Evolutionary conservation across 306 rosid species (phyloP).

Genomic region (Castanea crenata): DNA sequence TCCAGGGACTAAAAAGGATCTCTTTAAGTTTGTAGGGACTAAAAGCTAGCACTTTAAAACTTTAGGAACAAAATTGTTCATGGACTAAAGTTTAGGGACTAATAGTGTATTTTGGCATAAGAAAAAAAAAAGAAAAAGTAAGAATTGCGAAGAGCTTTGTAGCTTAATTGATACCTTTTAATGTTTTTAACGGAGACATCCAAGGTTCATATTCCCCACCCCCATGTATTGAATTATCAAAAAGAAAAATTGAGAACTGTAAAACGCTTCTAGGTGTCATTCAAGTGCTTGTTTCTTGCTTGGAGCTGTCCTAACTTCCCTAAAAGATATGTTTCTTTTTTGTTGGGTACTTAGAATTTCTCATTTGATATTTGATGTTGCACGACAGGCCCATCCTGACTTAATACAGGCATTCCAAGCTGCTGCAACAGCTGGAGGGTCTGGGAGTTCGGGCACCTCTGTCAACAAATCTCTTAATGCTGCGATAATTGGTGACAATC

Average conservation of each 20-base stretch:
- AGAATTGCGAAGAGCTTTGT: not conserved
- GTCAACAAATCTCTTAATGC: slow-evolving; percentile 77
- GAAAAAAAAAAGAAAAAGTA: not conserved
- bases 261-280: not conserved
- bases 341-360: not conserved
- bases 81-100: no score
- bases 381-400: slow-evolving; percentile 78
- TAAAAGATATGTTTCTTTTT: not conserved
- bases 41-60: no score
- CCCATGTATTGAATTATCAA: no score
- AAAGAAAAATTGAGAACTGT: no score
- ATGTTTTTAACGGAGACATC: no score
- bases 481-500: slow-evolving; percentile 67
- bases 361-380: slow-evolving; percentile 10
- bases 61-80: no score
- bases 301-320: not conserved
- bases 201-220: no score
- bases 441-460: slow-evolving; percentile 70
- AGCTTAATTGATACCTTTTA: no score
- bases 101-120: no score
- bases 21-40: no score
- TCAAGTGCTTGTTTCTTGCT: not conserved
- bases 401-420: slow-evolving; percentile 94
- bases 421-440: slow-evolving; percentile 77
- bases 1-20: no score